These are phyloP conservation scores for Lactarius quietus DNA, from an alignment of 768 basidiomycete genomes.

Conservation along the genomic window DNA sequence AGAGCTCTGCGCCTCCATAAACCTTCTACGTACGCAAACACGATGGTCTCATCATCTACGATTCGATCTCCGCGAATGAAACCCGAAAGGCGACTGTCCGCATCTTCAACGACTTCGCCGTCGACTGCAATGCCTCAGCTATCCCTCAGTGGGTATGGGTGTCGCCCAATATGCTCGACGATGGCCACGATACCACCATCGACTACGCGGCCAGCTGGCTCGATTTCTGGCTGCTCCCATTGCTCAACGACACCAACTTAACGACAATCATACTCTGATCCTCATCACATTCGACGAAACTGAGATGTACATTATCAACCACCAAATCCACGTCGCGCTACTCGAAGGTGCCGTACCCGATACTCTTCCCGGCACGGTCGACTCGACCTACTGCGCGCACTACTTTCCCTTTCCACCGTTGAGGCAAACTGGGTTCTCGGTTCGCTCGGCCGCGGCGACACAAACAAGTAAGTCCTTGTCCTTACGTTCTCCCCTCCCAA, in stretches of 20 bases:
- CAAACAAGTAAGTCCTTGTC: conserved; percentile 41
- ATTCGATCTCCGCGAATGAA: conserved; percentile 45
- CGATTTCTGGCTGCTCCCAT: no score
- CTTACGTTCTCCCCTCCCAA: no score
- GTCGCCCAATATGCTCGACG: no score
- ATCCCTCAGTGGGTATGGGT: no score
- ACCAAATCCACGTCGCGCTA: conserved; percentile 44
- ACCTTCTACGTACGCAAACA: no score
- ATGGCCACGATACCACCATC: no score
- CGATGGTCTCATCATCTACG: no score
- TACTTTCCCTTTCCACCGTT: conserved; percentile 56
- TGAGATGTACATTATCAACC: conserved; percentile 40
- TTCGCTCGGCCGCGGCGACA: conserved; percentile 56
- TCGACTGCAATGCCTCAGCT: conserved; percentile 46
- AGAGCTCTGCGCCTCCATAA: conserved; percentile 35
- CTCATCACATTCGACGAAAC: conserved; percentile 62
- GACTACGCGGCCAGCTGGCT: no score
- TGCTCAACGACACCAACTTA: no score
- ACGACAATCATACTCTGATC: no score
- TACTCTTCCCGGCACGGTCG: no score
- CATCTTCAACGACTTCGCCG: conserved; percentile 61
- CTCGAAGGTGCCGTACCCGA: conserved; percentile 46
- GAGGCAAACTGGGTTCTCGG: conserved; percentile 60
- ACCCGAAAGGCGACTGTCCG: conserved; percentile 44
- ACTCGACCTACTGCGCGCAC: conserved; percentile 58